Conservation (phyloP, 768 basidiomycete species). For the Dictyophora rubrovolvata region DNA sequence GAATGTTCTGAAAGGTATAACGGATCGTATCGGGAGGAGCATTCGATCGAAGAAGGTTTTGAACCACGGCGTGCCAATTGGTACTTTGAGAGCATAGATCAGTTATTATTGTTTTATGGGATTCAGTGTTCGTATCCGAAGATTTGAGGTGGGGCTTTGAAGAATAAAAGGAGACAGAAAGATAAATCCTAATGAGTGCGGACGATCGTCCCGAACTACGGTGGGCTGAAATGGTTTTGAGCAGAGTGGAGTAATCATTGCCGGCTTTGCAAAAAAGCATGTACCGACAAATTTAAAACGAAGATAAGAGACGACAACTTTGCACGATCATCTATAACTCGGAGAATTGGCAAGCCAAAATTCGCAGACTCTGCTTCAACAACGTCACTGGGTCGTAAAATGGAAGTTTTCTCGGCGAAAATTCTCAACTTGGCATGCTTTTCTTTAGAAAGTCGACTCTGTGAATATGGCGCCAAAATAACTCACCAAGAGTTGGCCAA, state of each 20-base stretch:
- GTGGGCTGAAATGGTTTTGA: background rate
- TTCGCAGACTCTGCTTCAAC: too few relatives aligned
- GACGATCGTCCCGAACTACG: background rate
- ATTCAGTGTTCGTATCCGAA: background rate
- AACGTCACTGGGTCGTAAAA: too few relatives aligned
- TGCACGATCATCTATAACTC: background rate
- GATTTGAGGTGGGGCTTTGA: background rate
- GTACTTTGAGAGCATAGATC: background rate
- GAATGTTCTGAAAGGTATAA: background rate
- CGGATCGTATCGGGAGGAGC: background rate
- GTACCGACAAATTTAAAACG: slow-evolving; percentile 2
- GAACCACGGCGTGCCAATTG: background rate
- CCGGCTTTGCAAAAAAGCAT: slow-evolving; percentile 10
- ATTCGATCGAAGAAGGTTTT: background rate
- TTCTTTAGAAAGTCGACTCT: too few relatives aligned
- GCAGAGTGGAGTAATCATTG: slow-evolving; percentile 3
- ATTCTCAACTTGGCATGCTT: too few relatives aligned
- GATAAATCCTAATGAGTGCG: background rate
- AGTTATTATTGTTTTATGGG: background rate
- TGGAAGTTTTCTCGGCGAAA: too few relatives aligned
- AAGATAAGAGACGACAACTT: background rate
- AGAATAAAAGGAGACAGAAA: background rate
- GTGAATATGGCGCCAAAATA: too few relatives aligned
- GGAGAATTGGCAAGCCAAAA: too few relatives aligned
- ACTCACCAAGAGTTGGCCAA: background rate